Base-by-base conservation (phyloP, 306 rosid genomes). In the Cucurbita argyrosperma region DNA sequence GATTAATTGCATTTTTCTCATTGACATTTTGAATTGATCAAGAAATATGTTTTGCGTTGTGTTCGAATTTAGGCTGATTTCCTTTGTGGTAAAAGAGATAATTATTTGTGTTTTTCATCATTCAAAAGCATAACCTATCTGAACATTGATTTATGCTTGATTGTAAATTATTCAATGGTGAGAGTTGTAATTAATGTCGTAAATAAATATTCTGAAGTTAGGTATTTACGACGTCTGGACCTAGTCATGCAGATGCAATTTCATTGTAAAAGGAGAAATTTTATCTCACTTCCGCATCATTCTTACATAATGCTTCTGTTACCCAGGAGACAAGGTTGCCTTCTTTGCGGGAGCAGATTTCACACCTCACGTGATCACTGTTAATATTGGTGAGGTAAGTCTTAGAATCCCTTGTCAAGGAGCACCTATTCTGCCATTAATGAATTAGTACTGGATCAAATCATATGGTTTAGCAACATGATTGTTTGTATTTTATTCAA, bases 281-380 rank as follows among this genome's bases (percentile, higher is more conserved):
- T 53, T 4, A 37, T 39, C 55, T 55, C 40, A 10, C 18, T 21
- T 72, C 35, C 40, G 10, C 18, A 30, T 16, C 8, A 10, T 72
- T 72, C 52, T 55, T 72, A 49, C 43, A 15, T 15, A 51, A 30
- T 5, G 26, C 60, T 38, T 54, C 11, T 13, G 63, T 55, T 72
- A 11, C 26, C 19, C 46, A 72, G 76, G 76, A 55, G 16, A 56
- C 52, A 56, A 10, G 76, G 21, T 39, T 39, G 53, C 49, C 51
- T 39, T 40, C 65, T 39, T 56, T 37, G 63, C 56, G 37, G 76
- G 76, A 18, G 60, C 76, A 38, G 62, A 52, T 30, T 72, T 72
- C 42, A 72, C 65, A 38, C 76, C 76, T 72, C 76, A 72, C 23
- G 50, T 55, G 19, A 37, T 72, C 19, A 72, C 76, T 72, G 76